Evolutionary conservation across 176 grass and related monocot genomes (phyloP), one percentile per base, ranked within the genome.

Genomic region (Raddia guianensis): DNA sequence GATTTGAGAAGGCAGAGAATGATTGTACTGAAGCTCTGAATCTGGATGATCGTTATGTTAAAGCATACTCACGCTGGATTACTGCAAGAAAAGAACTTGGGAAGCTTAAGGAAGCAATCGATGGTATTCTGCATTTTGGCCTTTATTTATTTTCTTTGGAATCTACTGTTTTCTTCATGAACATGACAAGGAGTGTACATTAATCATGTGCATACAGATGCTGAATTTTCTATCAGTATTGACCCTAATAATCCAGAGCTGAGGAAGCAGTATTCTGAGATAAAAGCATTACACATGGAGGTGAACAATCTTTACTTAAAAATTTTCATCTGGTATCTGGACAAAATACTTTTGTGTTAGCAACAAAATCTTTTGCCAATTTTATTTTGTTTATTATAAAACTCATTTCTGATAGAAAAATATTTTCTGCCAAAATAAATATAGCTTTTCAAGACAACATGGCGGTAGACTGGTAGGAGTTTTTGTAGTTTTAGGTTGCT

Each of bases 31-130:
- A 99, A 82, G 90, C 92, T 70, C 66, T 99, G 68, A 82, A 90
- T 81, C 82, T 99, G 43, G 96, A 99, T 86, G 96, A 99, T 68
- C 90, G 82, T 6, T 99, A 99, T 84, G 83, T 99, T 74, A 95
- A 99, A 91, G 96, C 90, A 42, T 99, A 99, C 75, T 99, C 96
- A 10, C 88, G 90, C 21, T 76, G 92, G 80, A 91, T 94, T 51
- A 95, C 92, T 73, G 92, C 92, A 75, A 87, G 96, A 51, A 99
- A 90, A 71, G 90, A 95, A 58, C 90, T 95, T 62, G 88, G 82
- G 13, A 99, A 91, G 70, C 76, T 95, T 85, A 90, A 93, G 76
- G 78, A 86, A 88, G 90, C 96, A 68, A 83, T 95, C 81, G 92
- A 95, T 80, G 92, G 92, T 95, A 91, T 74, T 12, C 49, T 49